These are phyloP conservation scores for Suillus luteus DNA, from an alignment of 768 basidiomycete genomes.

Conservation along the genomic window DNA sequence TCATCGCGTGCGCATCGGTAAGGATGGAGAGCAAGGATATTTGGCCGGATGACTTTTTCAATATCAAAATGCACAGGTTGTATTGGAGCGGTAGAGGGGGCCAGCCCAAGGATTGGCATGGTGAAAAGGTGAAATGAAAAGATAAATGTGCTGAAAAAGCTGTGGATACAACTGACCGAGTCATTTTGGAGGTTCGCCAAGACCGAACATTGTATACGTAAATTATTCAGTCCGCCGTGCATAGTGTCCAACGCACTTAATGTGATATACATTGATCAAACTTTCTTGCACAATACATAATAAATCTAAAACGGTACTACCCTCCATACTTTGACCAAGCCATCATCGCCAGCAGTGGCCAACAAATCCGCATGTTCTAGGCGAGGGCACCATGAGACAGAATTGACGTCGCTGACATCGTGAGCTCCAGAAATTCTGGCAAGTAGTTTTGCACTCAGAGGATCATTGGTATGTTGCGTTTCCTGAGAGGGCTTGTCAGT, in stretches of 20 bases:
- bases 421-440: conserved; percentile 68
- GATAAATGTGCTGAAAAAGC: neutral
- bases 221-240: neutral
- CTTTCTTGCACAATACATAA: neutral
- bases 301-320: conserved; percentile 24
- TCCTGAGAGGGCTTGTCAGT: conserved; percentile 10
- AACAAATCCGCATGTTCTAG: conserved; percentile 64
- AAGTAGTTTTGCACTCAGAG: conserved; percentile 49
- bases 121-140: neutral
- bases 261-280: neutral
- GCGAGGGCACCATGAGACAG: conserved; percentile 80
- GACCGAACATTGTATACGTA: neutral
- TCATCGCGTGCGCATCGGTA: conserved; percentile 98
- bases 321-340: conserved; percentile 78
- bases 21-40: conserved; percentile 88
- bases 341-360: conserved; percentile 88
- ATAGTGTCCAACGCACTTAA: neutral
- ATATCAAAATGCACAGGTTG: conserved; percentile 85
- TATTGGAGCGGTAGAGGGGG: conserved; percentile 41
- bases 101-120: conserved; percentile 70
- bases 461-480: conserved; percentile 11
- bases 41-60: conserved; percentile 84
- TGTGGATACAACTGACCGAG: conserved; percentile 1
- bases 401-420: conserved; percentile 83
- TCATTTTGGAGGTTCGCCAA: conserved; percentile 3